phyloP scores from a whole-genome alignment of 169 alveolate genomes.

The Eimeria necatrix region DNA sequence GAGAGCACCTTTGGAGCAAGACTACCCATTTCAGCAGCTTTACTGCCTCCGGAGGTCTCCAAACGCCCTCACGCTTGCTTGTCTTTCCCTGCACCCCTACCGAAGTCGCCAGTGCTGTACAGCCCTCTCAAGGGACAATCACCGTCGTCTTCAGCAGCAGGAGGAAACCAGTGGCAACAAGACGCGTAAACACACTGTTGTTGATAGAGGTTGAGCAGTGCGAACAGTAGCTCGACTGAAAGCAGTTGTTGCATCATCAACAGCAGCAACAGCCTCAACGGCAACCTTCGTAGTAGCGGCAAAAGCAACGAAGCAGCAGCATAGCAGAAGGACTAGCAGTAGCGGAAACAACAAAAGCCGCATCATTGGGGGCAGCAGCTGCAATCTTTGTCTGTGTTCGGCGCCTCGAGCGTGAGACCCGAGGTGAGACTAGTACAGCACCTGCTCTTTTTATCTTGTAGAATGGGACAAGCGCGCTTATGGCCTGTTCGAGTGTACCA shows the following conservation, averaged over 20 bases:
- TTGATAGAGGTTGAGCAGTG: neutral
- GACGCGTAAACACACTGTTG: too few species aligned
- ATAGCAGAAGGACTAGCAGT: neutral
- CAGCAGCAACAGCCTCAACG: neutral
- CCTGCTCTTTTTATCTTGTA: too few species aligned
- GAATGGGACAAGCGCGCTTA: too few species aligned
- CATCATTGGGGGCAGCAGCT: neutral
- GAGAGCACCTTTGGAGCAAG: neutral
- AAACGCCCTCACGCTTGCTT: neutral
- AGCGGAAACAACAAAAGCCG: neutral
- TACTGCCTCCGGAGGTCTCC: neutral
- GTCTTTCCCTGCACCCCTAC: neutral
- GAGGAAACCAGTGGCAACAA: too few species aligned
- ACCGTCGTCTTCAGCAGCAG: too few species aligned
- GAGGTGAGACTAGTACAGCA: too few species aligned
- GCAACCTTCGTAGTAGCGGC: neutral
- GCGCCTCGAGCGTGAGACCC: too few species aligned
- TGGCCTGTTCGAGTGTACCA: too few species aligned
- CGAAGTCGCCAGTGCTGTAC: too few species aligned
- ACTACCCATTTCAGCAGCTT: neutral
- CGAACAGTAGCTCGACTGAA: neutral
- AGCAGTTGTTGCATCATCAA: neutral
- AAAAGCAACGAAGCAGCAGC: neutral
- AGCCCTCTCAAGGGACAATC: too few species aligned
- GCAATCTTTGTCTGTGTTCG: neutral